Conservation (phyloP, 179 eudicot species). For the Spergularia azorica region DNA sequence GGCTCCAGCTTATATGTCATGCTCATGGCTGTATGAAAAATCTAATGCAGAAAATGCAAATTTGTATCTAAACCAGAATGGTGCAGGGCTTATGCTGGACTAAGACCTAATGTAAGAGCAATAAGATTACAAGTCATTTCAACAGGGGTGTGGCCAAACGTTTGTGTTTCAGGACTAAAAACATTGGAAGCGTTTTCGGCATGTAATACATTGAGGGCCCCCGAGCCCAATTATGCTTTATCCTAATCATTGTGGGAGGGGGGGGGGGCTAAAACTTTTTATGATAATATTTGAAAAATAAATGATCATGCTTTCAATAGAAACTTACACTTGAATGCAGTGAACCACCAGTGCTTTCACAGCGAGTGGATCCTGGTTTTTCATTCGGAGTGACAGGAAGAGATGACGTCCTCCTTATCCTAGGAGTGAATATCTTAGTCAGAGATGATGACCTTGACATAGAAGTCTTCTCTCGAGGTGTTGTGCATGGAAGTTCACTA, state of each 20-base stretch:
- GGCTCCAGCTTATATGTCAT: not conserved
- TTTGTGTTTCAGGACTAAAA: not conserved
- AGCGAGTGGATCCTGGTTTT: conserved; percentile 14
- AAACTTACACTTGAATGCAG: conserved; percentile 30
- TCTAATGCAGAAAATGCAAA: not conserved
- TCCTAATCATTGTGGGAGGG: not conserved
- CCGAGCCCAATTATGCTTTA: not conserved
- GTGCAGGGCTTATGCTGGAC: not conserved
- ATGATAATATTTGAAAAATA: not conserved
- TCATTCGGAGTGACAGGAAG: conserved; percentile 28
- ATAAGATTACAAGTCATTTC: not conserved
- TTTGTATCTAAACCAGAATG: not conserved
- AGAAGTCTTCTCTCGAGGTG: conserved; percentile 33
- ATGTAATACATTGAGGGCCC: not conserved
- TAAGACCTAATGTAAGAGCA: not conserved
- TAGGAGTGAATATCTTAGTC: conserved; percentile 37
- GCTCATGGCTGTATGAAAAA: not conserved
- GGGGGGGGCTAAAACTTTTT: no score
- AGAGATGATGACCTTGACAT: conserved; percentile 27
- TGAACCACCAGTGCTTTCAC: conserved; percentile 20
- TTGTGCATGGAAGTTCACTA: conserved; percentile 21
- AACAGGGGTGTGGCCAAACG: not conserved
- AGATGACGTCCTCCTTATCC: conserved; percentile 31
- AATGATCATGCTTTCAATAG: not conserved
- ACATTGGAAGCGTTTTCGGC: not conserved